Percentiles rank a stretch among this genome's conserved stretches.
Evolutionary conservation across 805 yeast species (phyloP).

Genomic region (Geotrichum ghanense): DNA sequence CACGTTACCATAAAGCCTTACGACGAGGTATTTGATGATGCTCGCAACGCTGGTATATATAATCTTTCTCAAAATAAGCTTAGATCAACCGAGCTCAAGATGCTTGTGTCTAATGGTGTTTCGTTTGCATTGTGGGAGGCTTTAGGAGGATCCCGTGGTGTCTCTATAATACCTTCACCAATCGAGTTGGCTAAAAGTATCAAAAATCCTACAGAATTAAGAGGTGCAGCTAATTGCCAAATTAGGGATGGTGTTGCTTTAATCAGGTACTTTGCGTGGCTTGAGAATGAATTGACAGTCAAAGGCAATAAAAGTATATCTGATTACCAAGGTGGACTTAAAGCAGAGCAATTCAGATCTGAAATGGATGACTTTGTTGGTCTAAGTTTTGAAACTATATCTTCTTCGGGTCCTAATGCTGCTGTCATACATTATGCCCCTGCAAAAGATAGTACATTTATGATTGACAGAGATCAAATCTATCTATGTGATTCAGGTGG

Average conservation of each 20-base stretch:
- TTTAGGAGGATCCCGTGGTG: conserved; percentile 30
- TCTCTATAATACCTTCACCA: conserved; percentile 42
- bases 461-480: conserved; percentile 54
- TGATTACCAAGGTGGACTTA: conserved; percentile 48
- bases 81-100: conserved; percentile 14
- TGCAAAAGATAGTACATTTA: conserved; percentile 37
- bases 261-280: conserved; percentile 70
- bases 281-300: conserved; percentile 43
- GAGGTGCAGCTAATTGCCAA: conserved; percentile 67
- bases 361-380: conserved; percentile 35
- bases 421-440: conserved; percentile 73
- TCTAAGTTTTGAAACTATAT: conserved; percentile 60
- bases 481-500: conserved; percentile 86
- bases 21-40: conserved; percentile 45
- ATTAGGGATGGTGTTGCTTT: conserved; percentile 73
- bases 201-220: conserved; percentile 63
- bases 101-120: conserved; percentile 44
- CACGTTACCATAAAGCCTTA: conserved; percentile 44
- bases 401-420: conserved; percentile 66
- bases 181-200: conserved; percentile 57
- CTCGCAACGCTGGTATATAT: conserved; percentile 21
- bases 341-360: conserved; percentile 35
- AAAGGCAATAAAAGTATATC: conserved; percentile 30
- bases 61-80: conserved; percentile 6
- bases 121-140: conserved; percentile 60